Percentiles rank a stretch among this genome's conserved stretches.
These are phyloP conservation scores for Durusdinium trenchii DNA, from an alignment of 73 alveolate genomes.

Conservation along the genomic window DNA sequence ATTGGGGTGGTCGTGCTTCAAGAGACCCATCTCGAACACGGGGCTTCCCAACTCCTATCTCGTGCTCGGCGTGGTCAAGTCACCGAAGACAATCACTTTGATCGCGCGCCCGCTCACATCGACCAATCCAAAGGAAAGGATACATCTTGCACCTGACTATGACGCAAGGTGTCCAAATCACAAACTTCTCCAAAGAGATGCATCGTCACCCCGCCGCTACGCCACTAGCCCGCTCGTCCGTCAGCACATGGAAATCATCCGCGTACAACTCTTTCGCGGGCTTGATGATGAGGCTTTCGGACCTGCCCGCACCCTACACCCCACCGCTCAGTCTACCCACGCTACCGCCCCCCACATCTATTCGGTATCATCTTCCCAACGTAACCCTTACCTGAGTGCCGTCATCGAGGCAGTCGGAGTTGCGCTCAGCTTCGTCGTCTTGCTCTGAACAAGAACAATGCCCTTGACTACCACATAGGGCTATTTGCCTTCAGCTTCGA, in stretches of 20 bases:
- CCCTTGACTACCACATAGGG: background rate
- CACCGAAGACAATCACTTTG: background rate
- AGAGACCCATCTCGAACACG: too few species aligned
- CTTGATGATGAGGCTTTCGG: constrained; percentile 25
- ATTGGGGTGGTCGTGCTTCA: too few species aligned
- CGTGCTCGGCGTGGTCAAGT: too few species aligned
- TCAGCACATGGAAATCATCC: constrained; percentile 16
- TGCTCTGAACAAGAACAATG: constrained; percentile 16
- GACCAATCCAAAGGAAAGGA: background rate
- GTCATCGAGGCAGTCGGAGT: constrained; percentile 45
- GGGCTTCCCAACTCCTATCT: too few species aligned
- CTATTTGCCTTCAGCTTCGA: constrained; percentile 25
- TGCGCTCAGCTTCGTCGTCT: constrained; percentile 44
- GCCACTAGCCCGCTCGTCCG: constrained; percentile 14
- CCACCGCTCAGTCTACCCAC: too few species aligned
- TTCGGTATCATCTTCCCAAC: too few species aligned
- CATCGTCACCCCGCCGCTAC: background rate
- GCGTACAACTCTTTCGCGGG: constrained; percentile 11
- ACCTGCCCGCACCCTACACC: too few species aligned
- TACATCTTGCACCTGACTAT: background rate
- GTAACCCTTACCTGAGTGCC: background rate
- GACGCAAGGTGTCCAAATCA: background rate
- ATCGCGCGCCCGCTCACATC: constrained; percentile 2
- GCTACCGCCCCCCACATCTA: too few species aligned
- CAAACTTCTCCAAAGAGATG: background rate